Percentiles rank a stretch among this genome's conserved stretches.
Conservation (phyloP, 2,329 filamentous ascomycete species). For the Raffaelea ambrosiae region DNA sequence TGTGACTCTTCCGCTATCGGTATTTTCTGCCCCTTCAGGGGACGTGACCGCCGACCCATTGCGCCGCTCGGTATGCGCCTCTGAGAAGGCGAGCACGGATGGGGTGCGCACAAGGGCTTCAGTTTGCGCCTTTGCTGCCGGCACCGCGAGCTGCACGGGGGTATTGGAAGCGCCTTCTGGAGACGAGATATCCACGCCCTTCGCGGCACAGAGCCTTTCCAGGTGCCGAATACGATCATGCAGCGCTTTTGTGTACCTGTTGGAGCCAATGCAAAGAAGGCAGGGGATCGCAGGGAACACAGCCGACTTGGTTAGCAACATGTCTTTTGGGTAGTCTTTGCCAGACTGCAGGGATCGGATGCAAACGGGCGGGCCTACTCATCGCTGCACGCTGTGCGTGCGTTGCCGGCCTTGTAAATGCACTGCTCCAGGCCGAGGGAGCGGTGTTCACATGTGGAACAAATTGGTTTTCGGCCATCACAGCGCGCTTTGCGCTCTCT, state of each 20-base stretch:
- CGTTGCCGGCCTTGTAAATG: conserved; percentile 7
- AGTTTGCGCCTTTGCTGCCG: no score
- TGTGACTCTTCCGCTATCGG: conserved; percentile 4
- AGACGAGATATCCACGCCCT: conserved; percentile 1
- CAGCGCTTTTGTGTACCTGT: conserved; percentile 10
- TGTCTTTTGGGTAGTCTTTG: no score
- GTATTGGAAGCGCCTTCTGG: no score
- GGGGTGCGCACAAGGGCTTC: no score
- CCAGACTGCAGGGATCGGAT: background rate
- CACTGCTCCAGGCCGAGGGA: conserved; percentile 11
- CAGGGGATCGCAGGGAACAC: background rate
- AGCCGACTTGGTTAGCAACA: no score
- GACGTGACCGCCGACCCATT: background rate
- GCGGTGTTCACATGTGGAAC: conserved; percentile 29
- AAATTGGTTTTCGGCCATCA: conserved; percentile 34
- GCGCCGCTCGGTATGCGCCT: background rate
- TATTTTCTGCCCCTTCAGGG: background rate
- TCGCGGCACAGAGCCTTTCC: conserved; percentile 6
- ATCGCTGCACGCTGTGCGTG: conserved; percentile 8
- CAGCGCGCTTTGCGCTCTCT: conserved; percentile 31
- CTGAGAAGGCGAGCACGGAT: background rate
- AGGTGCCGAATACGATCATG: conserved; percentile 10
- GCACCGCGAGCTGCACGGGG: no score
- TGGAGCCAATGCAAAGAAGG: background rate
- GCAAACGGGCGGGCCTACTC: conserved; percentile 1